A percentile compares a stretch with the other conserved stretches of the same genome.
These are phyloP conservation scores for Lichtheimia ramosa DNA, from an alignment of 371 early-diverging fungal genomes.

Conservation along the genomic window DNA sequence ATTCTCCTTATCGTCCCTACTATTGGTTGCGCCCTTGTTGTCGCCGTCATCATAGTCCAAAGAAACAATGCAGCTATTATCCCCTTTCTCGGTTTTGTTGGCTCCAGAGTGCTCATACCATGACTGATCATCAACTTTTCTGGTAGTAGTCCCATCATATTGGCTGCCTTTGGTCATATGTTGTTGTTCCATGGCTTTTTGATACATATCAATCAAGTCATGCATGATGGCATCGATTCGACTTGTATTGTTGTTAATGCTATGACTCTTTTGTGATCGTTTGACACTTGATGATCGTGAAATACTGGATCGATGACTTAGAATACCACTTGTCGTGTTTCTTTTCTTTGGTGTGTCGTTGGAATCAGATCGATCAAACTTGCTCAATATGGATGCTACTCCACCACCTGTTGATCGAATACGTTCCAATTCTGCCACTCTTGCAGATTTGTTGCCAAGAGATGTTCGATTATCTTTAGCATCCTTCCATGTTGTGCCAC, in stretches of 20 bases:
- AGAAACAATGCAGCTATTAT: not conserved
- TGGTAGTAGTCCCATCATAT: not conserved
- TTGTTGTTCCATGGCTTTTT: not conserved
- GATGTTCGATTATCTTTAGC: not conserved
- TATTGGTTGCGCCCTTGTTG: not conserved
- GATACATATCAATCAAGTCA: not conserved
- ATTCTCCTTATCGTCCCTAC: not conserved
- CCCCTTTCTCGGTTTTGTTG: not conserved
- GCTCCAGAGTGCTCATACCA: not conserved
- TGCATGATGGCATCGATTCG: not conserved
- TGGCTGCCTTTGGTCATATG: not conserved
- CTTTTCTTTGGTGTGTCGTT: not conserved
- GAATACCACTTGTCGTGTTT: no score
- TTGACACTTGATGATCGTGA: not conserved
- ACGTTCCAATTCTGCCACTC: not conserved
- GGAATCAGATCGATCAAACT: conserved; percentile 17
- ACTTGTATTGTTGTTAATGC: not conserved
- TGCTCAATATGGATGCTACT: conserved; percentile 25
- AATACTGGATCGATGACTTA: not conserved
- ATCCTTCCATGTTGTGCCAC: not conserved
- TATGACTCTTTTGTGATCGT: not conserved
- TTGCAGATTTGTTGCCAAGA: not conserved
- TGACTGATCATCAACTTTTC: not conserved
- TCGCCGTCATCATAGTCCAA: not conserved
- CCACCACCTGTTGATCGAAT: conserved; percentile 9